These are phyloP conservation scores for Eimeria tenella DNA, from an alignment of 169 alveolate genomes.

Conservation along the genomic window DNA sequence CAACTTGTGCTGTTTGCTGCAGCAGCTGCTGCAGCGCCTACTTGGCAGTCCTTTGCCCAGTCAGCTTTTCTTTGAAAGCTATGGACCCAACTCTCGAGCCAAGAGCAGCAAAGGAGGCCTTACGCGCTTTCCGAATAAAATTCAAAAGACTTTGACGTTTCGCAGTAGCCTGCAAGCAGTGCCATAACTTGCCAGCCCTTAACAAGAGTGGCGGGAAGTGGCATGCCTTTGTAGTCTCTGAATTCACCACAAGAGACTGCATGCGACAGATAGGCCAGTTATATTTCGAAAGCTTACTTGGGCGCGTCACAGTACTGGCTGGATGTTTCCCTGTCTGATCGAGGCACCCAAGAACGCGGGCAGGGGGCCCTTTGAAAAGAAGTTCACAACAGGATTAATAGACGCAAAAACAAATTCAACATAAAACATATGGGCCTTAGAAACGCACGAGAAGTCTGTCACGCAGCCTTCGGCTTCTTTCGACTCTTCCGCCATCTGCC, in stretches of 20 bases:
- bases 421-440: not conserved
- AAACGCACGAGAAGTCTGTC: conserved; percentile 64
- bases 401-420: not conserved
- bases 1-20: not conserved
- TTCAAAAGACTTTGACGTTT: conserved; percentile 59
- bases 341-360: conserved; percentile 24
- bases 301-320: conserved; percentile 67
- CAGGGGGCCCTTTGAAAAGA: conserved; percentile 53
- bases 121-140: conserved; percentile 66
- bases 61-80: conserved; percentile 38
- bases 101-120: not conserved
- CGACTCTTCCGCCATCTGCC: conserved; percentile 3
- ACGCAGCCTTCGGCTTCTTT: conserved; percentile 42
- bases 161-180: conserved; percentile 56
- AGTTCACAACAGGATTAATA: not conserved
- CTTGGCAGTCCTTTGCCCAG: conserved; percentile 76
- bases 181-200: no score
- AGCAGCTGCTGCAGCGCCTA: not conserved
- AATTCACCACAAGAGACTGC: no score
- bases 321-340: conserved; percentile 1
- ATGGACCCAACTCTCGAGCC: not conserved
- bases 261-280: not conserved
- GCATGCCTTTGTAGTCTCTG: conserved; percentile 43
- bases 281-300: conserved; percentile 7
- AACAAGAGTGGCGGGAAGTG: no score